Conservation (phyloP, 2,329 filamentous ascomycete genomes). For the Lachnellula subtilissima region DNA sequence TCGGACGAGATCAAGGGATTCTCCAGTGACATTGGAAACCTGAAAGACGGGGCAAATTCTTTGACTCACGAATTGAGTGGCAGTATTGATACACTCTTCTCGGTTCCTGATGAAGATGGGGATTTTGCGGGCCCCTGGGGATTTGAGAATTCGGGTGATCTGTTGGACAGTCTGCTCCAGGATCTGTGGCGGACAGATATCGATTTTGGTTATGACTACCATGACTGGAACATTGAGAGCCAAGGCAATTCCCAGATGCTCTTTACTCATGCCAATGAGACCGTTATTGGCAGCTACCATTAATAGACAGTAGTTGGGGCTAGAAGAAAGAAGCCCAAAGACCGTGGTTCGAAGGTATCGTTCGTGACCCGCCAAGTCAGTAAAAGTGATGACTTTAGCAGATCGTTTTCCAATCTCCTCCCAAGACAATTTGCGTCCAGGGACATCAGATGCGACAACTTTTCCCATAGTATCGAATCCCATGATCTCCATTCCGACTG, state of each 20-base stretch:
- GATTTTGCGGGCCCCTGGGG: slow-evolving; percentile 88
- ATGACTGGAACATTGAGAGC: slow-evolving; percentile 96
- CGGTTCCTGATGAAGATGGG: slow-evolving; percentile 90
- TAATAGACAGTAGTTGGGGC: slow-evolving; percentile 92
- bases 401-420: slow-evolving; percentile 95
- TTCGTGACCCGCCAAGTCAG: slow-evolving; percentile 92
- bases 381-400: slow-evolving; percentile 95
- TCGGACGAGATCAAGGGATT: slow-evolving; percentile 83
- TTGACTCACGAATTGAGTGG: slow-evolving; percentile 91
- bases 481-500: slow-evolving; percentile 98
- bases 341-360: slow-evolving; percentile 93
- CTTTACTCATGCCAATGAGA: slow-evolving; percentile 95
- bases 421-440: slow-evolving; percentile 87
- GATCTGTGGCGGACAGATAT: slow-evolving; percentile 95
- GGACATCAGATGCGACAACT: slow-evolving; percentile 74
- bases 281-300: slow-evolving; percentile 99
- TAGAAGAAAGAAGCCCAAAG: slow-evolving; percentile 88
- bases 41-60: slow-evolving; percentile 97
- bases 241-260: slow-evolving; percentile 90
- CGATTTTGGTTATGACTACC: slow-evolving; percentile 97
- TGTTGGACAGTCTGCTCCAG: slow-evolving; percentile 89
- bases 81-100: slow-evolving; percentile 91
- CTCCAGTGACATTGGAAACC: slow-evolving; percentile 94
- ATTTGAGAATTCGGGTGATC: slow-evolving; percentile 88
- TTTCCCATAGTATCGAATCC: slow-evolving; percentile 87